Evolutionary conservation across 139 green algal species (phyloP), one percentile per base, ranked within the genome.

Genomic region (Mychonastes homosphaera): DNA sequence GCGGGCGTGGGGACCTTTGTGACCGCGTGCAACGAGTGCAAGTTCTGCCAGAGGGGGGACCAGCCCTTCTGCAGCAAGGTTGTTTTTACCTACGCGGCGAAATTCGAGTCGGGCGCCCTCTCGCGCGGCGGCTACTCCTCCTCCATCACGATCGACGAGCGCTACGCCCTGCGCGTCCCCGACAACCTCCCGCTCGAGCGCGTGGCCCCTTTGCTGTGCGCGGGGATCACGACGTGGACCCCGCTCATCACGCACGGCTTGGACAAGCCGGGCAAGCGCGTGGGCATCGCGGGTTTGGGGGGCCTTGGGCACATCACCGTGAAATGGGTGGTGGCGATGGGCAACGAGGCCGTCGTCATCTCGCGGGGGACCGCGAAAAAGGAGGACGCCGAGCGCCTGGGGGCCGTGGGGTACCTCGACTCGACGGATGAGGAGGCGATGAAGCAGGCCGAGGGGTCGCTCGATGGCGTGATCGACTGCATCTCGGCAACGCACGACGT

Each of bases 381-480:
- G 69, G 60, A 76, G 26, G 82, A 90, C 64, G 85, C 86, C 3
- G 65, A 58, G 3, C 46, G 16, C 3, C 35, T 58, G 47, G 53
- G 56, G 2, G 44, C 53, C 41, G 58, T 61, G 51, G 62, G n/a
- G 3, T 55, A 24, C 48, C 15, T 83, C 56, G 39, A 83, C 48
- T 75, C 62, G 59, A 84, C 69, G 24, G 70, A 88, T 49, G 63
- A 71, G 40, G 71, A 76, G 32, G 65, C 58, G 19, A 85, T 94
- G 73, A 64, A 69, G 61, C 74, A 21, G 30, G 57, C 40, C 28
- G 40, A 44, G 30, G 58, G 47, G 32, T 77, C 53, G 0, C 59
- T 95, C 41, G 66, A 95, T 54, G 86, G 77, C 68, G 93, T 95
- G 62, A 81, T 95, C 24, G 81, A 95, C 74, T 91, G 86, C 2